A percentile compares a stretch with the other conserved stretches of the same genome.
phyloP scores from a whole-genome alignment of 345 rosid species.

The Streptanthus diversifolius region DNA sequence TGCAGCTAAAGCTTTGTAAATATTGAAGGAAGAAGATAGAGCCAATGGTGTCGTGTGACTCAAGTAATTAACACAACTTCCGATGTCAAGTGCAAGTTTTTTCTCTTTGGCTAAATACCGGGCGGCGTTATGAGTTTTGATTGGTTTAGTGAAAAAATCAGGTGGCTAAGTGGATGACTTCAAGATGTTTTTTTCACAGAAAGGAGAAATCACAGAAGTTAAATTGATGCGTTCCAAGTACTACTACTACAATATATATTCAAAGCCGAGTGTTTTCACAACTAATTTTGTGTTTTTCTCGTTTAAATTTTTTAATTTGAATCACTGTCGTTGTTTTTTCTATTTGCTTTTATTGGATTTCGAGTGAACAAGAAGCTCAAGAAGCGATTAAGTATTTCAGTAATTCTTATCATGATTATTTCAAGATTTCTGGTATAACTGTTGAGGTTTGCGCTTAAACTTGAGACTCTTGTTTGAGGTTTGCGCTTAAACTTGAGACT shows the following conservation, averaged over 20 bases:
- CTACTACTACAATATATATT: background rate
- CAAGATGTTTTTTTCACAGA: conserved; percentile 70
- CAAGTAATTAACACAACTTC: no score
- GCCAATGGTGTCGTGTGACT: no score
- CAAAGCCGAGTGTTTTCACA: background rate
- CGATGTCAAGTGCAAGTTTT: no score
- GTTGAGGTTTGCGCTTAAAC: conserved; percentile 60
- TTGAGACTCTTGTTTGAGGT: conserved; percentile 50
- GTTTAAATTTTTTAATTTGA: background rate
- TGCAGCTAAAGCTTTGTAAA: no score
- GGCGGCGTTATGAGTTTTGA: no score
- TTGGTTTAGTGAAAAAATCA: no score
- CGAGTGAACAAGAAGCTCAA: conserved; percentile 69
- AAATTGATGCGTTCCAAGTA: conserved; percentile 78
- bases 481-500: background rate
- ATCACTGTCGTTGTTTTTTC: background rate
- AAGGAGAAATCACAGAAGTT: conserved; percentile 79
- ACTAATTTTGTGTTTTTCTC: background rate
- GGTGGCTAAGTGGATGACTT: no score
- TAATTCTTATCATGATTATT: conserved; percentile 59
- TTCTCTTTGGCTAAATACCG: no score
- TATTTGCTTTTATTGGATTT: conserved; percentile 78
- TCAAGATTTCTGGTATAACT: conserved; percentile 52
- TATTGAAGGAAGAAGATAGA: no score
- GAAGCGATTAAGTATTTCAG: conserved; percentile 77